Evolutionary conservation across 768 basidiomycete species (phyloP).

Genomic region (Sistotremastrum suecicum): DNA sequence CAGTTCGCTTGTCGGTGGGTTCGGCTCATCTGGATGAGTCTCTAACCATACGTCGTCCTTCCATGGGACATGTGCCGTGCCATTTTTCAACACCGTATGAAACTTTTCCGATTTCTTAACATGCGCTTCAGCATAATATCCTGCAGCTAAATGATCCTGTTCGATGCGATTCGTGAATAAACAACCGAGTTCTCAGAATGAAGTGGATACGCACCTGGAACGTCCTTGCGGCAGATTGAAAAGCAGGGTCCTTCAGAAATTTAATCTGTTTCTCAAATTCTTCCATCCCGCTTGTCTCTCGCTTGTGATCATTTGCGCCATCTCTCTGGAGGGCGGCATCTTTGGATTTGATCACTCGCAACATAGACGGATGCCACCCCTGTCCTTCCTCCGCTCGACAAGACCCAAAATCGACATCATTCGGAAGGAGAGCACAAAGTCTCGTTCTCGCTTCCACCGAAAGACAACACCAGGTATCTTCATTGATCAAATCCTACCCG

Average conservation of each 20-base stretch:
- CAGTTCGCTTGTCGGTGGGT: too few species aligned
- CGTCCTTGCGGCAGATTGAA: slow-evolving; percentile 38
- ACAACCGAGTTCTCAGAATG: neutral
- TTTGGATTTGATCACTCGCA: slow-evolving; percentile 23
- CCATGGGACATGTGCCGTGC: slow-evolving; percentile 40
- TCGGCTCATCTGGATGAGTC: slow-evolving; percentile 18
- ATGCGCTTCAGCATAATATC: slow-evolving; percentile 35
- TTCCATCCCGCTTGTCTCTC: slow-evolving; percentile 11
- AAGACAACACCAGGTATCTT: slow-evolving; percentile 29
- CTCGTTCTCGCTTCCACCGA: slow-evolving; percentile 24
- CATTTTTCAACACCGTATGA: slow-evolving; percentile 27
- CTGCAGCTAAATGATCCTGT: slow-evolving; percentile 43
- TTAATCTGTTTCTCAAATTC: slow-evolving; percentile 1
- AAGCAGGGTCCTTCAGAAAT: slow-evolving; percentile 32
- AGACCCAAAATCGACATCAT: too few species aligned
- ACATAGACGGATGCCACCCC: slow-evolving; percentile 24
- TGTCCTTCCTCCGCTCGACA: slow-evolving; percentile 15
- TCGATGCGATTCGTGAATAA: neutral
- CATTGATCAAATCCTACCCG: slow-evolving; percentile 33
- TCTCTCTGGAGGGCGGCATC: slow-evolving; percentile 11
- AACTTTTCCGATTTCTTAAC: slow-evolving; percentile 27
- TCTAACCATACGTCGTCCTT: slow-evolving; percentile 50
- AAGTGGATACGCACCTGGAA: slow-evolving; percentile 16
- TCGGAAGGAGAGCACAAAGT: slow-evolving; percentile 28
- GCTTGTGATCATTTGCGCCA: neutral